These are phyloP conservation scores for Fusarium pseudoanthophilum DNA, from an alignment of 2,329 filamentous ascomycete species.

Conservation along the genomic window DNA sequence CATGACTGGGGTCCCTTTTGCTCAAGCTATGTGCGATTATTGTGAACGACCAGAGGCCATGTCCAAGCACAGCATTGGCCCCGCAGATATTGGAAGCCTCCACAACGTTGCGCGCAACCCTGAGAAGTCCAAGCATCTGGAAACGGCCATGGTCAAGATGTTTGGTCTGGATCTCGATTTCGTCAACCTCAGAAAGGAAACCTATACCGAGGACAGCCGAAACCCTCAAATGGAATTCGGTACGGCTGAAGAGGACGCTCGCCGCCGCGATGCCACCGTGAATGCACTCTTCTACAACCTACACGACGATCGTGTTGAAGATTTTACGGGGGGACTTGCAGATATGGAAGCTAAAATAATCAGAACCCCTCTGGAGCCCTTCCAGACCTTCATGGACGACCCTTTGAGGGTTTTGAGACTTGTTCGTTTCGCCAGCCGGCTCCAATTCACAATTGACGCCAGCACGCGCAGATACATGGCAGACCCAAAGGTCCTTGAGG, in stretches of 20 bases:
- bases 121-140: slow-evolving; percentile 95
- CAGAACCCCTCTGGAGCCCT: slow-evolving; percentile 85
- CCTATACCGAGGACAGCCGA: slow-evolving; percentile 86
- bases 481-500: slow-evolving; percentile 78
- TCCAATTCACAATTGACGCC: slow-evolving; percentile 81
- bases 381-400: slow-evolving; percentile 94
- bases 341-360: slow-evolving; percentile 81
- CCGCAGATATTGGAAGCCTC: slow-evolving; percentile 75
- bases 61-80: slow-evolving; percentile 67
- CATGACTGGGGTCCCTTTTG: slow-evolving; percentile 84
- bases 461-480: slow-evolving; percentile 79
- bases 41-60: slow-evolving; percentile 70
- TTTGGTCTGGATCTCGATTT: slow-evolving; percentile 92
- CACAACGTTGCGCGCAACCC: slow-evolving; percentile 93
- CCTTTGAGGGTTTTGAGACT: slow-evolving; percentile 87
- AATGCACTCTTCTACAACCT: slow-evolving; percentile 98
- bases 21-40: slow-evolving; percentile 74
- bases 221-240: slow-evolving; percentile 96
- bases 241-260: slow-evolving; percentile 87
- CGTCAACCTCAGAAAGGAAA: slow-evolving; percentile 93
- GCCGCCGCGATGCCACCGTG: slow-evolving; percentile 90
- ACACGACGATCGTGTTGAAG: slow-evolving; percentile 80
- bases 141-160: slow-evolving; percentile 87
- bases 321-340: slow-evolving; percentile 81
- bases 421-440: slow-evolving; percentile 88